Percentiles rank a stretch among this genome's conserved stretches.
Evolutionary conservation across 1,139 yeast species (phyloP).

Genomic region (Suhomyces kunorum): DNA sequence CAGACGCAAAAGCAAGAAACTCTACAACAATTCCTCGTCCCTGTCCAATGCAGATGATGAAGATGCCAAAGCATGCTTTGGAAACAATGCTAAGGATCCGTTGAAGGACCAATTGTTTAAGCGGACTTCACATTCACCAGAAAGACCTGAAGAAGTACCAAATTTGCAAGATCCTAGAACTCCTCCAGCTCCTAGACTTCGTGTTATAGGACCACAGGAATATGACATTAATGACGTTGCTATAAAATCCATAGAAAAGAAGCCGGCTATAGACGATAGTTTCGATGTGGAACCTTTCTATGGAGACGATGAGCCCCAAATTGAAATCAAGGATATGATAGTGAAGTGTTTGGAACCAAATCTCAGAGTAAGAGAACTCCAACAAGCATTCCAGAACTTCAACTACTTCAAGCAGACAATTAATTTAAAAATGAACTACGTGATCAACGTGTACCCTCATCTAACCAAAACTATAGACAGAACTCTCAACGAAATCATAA

Average conservation of each 20-base stretch:
- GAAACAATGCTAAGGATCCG: slow-evolving; percentile 8
- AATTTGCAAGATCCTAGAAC: slow-evolving; percentile 5
- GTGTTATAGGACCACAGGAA: slow-evolving; percentile 7
- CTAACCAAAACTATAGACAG: slow-evolving; percentile 22
- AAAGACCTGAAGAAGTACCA: slow-evolving; percentile 2
- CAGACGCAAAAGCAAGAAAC: slow-evolving; percentile 12
- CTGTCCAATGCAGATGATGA: slow-evolving; percentile 15
- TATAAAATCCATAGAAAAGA: slow-evolving; percentile 12
- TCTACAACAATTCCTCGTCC: slow-evolving; percentile 13
- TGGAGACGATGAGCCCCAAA: slow-evolving; percentile 1
- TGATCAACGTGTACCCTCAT: slow-evolving; percentile 33
- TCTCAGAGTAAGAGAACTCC: slow-evolving; percentile 2
- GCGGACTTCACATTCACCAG: slow-evolving; percentile 13
- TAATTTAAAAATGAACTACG: slow-evolving; percentile 29
- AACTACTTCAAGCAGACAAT: slow-evolving; percentile 18
- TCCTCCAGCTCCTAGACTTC: slow-evolving; percentile 5
- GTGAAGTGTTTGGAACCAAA: slow-evolving; percentile 5
- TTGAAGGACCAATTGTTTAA: slow-evolving; percentile 20
- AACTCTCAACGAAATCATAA: slow-evolving; percentile 25
- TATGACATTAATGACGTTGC: slow-evolving; percentile 16
- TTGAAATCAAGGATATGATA: background rate
- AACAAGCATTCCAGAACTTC: slow-evolving; percentile 13
- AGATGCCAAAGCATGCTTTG: slow-evolving; percentile 1
- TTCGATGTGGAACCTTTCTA: slow-evolving; percentile 4
- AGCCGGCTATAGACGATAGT: background rate